Evolutionary conservation across 1,284 basidiomycete genomes (phyloP).

Genomic region (Tylopilus sp.): DNA sequence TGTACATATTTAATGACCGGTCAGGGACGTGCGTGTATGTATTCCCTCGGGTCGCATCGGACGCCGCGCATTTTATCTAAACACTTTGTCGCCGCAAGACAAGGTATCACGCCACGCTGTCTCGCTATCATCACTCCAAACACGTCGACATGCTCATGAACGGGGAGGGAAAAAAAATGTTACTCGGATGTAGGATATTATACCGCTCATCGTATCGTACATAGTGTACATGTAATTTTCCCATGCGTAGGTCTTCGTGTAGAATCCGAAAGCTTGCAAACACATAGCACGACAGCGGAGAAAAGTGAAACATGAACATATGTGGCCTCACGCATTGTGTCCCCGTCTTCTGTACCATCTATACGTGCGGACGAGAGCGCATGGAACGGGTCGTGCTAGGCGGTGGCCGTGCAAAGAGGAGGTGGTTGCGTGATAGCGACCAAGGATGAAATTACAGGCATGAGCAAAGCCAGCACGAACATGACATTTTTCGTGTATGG

Average conservation of each 20-base stretch:
- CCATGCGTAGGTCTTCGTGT: slow-evolving; percentile 7
- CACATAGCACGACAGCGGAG: slow-evolving; percentile 14
- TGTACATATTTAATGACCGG: not conserved
- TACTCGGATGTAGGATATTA: slow-evolving; percentile 27
- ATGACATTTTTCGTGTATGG: slow-evolving; percentile 18
- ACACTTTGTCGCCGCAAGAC: too few relatives aligned
- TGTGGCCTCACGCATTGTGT: slow-evolving; percentile 15
- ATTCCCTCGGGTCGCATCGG: not conserved
- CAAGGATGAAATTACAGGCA: slow-evolving; percentile 18
- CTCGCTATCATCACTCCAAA: slow-evolving; percentile 12
- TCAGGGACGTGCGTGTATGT: not conserved
- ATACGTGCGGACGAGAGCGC: slow-evolving; percentile 14
- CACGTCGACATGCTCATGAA: not conserved
- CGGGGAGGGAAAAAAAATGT: not conserved
- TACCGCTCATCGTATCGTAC: slow-evolving; percentile 32
- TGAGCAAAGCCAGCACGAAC: slow-evolving; percentile 19
- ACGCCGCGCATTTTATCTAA: not conserved
- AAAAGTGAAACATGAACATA: slow-evolving; percentile 23
- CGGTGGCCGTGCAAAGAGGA: slow-evolving; percentile 7
- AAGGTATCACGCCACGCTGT: slow-evolving; percentile 7
- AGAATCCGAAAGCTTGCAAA: slow-evolving; percentile 22
- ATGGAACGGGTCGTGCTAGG: slow-evolving; percentile 2
- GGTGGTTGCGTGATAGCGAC: slow-evolving; percentile 12
- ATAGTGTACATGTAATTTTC: slow-evolving; percentile 28
- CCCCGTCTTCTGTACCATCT: slow-evolving; percentile 21